Conservation (phyloP, 179 eudicot genomes). For the Nepenthes alata region DNA sequence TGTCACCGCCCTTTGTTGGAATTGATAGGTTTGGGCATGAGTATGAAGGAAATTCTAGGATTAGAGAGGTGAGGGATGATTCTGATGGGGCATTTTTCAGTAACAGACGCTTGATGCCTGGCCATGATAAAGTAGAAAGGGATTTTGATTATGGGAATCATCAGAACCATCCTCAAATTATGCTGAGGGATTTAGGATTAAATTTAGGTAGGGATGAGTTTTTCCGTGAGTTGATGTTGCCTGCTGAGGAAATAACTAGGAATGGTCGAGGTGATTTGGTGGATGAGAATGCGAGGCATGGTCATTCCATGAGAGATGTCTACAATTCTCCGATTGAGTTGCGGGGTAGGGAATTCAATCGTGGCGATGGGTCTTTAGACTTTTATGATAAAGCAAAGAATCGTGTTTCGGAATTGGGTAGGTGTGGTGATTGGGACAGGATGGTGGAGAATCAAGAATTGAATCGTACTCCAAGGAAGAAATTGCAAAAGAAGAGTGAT, state of each 20-base stretch:
- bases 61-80: conserved; percentile 16
- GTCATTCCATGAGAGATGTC: conserved; percentile 12
- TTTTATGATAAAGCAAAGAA: conserved; percentile 10
- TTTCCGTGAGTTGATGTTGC: conserved; percentile 3
- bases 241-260: conserved; percentile 7
- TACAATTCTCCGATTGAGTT: conserved; percentile 16
- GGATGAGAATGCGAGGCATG: conserved; percentile 21
- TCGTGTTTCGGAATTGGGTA: conserved; percentile 12
- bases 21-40: conserved; percentile 17
- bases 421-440: conserved; percentile 28
- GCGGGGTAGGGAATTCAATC: conserved; percentile 14
- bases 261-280: conserved; percentile 9
- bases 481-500: conserved; percentile 48
- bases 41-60: conserved; percentile 19
- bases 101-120: not conserved
- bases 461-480: conserved; percentile 30
- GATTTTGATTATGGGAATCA: conserved; percentile 7
- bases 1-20: conserved; percentile 10
- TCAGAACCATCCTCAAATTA: conserved; percentile 8
- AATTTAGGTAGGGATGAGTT: conserved; percentile 10
- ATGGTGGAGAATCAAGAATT: conserved; percentile 28
- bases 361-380: conserved; percentile 9
- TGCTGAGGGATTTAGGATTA: conserved; percentile 11
- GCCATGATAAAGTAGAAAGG: conserved; percentile 1
- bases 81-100: conserved; percentile 10